A percentile compares a stretch with the other conserved stretches of the same genome.
These are phyloP conservation scores for Artemisia argyi DNA, from an alignment of 129 eudicot species.

Conservation along the genomic window DNA sequence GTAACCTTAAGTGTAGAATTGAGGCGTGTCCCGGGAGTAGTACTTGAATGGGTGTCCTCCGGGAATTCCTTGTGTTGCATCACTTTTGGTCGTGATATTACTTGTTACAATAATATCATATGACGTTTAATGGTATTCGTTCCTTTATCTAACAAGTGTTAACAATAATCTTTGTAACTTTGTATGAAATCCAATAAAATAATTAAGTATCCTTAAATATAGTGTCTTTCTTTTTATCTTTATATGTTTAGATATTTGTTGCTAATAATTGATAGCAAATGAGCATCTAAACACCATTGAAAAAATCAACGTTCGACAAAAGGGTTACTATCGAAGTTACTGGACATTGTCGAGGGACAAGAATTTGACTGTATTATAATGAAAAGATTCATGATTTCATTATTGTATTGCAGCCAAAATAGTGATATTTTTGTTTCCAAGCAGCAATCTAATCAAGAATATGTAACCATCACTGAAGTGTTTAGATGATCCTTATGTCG, in stretches of 20 bases:
- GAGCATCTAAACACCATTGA: constrained; percentile 7
- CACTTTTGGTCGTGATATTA: neutral
- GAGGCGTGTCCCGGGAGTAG: neutral
- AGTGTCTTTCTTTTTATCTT: neutral
- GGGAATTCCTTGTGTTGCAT: too few relatives aligned
- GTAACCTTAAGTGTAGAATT: neutral
- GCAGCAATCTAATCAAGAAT: neutral
- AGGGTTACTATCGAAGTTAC: neutral
- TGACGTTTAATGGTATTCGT: neutral
- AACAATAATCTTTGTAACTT: neutral
- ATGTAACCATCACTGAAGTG: too few relatives aligned
- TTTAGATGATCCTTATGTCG: neutral
- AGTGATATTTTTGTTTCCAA: neutral
- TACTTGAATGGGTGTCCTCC: too few relatives aligned
- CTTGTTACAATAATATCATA: neutral
- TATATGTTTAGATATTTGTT: neutral
- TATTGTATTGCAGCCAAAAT: neutral
- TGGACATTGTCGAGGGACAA: neutral
- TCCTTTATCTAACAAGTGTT: neutral
- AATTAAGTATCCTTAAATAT: neutral
- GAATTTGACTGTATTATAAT: neutral
- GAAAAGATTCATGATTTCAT: neutral
- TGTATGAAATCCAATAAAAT: neutral
- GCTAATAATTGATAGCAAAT: neutral
- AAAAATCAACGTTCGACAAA: neutral